Conservation (phyloP, 2,329 filamentous ascomycete genomes). For the Aureobasidium lini region DNA sequence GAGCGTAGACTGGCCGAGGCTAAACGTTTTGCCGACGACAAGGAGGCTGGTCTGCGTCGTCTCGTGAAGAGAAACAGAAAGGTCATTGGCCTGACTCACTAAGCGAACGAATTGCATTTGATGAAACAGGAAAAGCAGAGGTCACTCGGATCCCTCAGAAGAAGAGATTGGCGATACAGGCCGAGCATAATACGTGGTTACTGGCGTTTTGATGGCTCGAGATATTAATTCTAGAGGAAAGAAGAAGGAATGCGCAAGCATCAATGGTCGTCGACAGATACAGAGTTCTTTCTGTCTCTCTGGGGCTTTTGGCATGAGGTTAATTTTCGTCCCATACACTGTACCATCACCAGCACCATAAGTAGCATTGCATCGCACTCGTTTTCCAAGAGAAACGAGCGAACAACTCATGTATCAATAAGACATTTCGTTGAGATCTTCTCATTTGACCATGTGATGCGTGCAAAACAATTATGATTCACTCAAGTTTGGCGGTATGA, state of each 20-base stretch:
- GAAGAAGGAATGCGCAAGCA: background rate
- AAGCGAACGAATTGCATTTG: too few species aligned
- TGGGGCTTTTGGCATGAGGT: background rate
- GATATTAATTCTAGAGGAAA: too few species aligned
- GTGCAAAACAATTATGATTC: too few species aligned
- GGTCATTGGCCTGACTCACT: constrained; percentile 20
- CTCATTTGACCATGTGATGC: too few species aligned
- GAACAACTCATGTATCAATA: too few species aligned
- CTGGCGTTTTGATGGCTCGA: background rate
- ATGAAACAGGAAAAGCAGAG: background rate
- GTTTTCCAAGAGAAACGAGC: background rate
- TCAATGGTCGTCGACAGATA: too few species aligned
- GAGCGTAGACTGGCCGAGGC: constrained; percentile 27
- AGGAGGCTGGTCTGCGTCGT: constrained; percentile 26
- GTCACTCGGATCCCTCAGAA: background rate
- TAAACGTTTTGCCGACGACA: constrained; percentile 27
- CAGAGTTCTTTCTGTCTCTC: too few species aligned
- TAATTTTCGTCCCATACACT: background rate
- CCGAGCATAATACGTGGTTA: background rate
- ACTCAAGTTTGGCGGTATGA: too few species aligned
- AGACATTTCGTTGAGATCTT: too few species aligned
- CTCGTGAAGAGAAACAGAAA: constrained; percentile 30
- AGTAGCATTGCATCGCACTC: background rate
- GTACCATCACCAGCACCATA: background rate
- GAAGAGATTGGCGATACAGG: too few species aligned